Evolutionary conservation across 176 grass and related monocot genomes (phyloP), one percentile per base, ranked within the genome.

Genomic region (Hordeum vulgare): DNA sequence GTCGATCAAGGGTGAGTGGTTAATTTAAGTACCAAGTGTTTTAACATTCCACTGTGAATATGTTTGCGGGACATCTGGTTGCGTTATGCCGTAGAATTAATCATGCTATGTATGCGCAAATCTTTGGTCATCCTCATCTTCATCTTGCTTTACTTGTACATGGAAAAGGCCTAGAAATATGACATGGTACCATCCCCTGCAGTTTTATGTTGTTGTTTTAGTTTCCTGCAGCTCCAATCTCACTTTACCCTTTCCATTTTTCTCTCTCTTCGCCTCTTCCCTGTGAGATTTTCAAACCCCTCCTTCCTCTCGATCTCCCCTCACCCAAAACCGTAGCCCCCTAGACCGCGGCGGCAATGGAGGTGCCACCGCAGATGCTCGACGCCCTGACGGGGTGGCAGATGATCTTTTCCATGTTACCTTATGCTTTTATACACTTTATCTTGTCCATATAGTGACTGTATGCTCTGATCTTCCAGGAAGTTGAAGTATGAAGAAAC

Each of bases 401-500:
- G 41, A 44, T 1, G 42, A 66, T 76, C 58, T 56, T 40, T 27
- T 66, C 70, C 21, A 44, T 45, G 70, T 17, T 76, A n/a, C 44
- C 57, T 56, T 84, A 53, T 47, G 27, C 58, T 66, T 84, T 37
- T 76, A 26, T 39, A 57, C 36, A 34, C 53, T 60, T 77, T 61
- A 33, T 24, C 68, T 71, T 20, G 27, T 80, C 81, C 4, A 64
- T 45, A 56, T 71, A 66, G 37, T 93, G 70, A 82, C 23, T 85
- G 11, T 75, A 57, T 81, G 10, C 17, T 85, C 5, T 76, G 62
- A 60, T 71, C 51, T 88, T 88, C 81, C 74, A 98, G 96, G 87
- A 96, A 94, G 85, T 64, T 98, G 73, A 95, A 86, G 76, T 90
- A 93, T 63, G 96, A 95, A 5, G 93, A 95, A 82, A 94, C 75